These are phyloP conservation scores for Solanum microdontum DNA, from an alignment of 257 asterid genomes.

Conservation along the genomic window DNA sequence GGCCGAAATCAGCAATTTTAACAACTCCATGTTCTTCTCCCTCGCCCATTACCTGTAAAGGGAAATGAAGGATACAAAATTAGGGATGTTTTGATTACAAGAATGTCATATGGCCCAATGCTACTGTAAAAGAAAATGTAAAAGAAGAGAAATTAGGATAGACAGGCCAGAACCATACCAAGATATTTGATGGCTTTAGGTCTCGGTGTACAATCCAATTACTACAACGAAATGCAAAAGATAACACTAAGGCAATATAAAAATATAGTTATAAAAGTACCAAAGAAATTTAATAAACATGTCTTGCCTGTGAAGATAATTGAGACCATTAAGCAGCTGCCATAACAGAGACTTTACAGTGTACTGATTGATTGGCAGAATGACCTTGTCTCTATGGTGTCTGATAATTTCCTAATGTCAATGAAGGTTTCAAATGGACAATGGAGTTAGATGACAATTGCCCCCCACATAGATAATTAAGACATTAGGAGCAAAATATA, in stretches of 20 bases:
- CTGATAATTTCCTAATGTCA: slow-evolving; percentile 75
- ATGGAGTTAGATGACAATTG: not conserved
- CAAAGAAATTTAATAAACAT: slow-evolving; percentile 1
- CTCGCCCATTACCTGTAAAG: slow-evolving; percentile 87
- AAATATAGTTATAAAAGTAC: not conserved
- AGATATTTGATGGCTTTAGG: slow-evolving; percentile 93
- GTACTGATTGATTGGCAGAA: slow-evolving; percentile 69
- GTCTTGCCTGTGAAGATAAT: slow-evolving; percentile 85
- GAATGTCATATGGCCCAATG: not conserved
- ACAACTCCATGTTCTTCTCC: slow-evolving; percentile 97
- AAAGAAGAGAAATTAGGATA: not conserved
- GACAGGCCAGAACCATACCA: slow-evolving; percentile 32
- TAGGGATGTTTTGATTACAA: not conserved
- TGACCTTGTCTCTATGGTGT: slow-evolving; percentile 97
- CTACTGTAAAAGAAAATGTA: not conserved
- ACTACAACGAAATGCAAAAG: slow-evolving; percentile 37
- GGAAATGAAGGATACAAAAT: not conserved
- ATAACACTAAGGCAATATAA: not conserved
- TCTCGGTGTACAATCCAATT: slow-evolving; percentile 98
- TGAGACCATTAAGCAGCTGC: slow-evolving; percentile 98
- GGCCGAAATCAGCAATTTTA: slow-evolving; percentile 96
- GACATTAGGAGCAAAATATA: not conserved
- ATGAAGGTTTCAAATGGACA: slow-evolving; percentile 3
- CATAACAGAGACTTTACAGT: slow-evolving; percentile 82
- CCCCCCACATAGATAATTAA: not conserved